Conservation (phyloP, 257 asterid species). For the Haberlea rhodopensis region DNA sequence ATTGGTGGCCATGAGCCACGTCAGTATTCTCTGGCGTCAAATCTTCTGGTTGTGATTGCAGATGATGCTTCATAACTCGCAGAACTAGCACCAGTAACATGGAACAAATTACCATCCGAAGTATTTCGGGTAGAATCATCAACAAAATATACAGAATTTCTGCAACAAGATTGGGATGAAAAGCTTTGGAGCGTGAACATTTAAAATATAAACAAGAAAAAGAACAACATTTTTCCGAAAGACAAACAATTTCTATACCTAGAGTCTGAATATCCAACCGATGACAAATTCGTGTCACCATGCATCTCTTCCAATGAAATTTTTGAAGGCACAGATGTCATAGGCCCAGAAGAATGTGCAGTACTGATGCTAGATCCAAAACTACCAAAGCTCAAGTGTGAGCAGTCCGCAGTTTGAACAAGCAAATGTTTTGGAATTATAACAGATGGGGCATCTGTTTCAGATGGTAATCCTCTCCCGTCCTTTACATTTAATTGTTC, state of each 20-base stretch:
- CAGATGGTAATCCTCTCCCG: slow-evolving; percentile 41
- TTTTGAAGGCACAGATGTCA: slow-evolving; percentile 44
- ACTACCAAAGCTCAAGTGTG: slow-evolving; percentile 93
- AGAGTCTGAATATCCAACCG: slow-evolving; percentile 46
- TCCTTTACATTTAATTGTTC: slow-evolving; percentile 54
- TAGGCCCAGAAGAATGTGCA: slow-evolving; percentile 42
- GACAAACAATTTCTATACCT: slow-evolving; percentile 43
- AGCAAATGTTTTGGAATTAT: slow-evolving; percentile 83
- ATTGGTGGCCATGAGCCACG: slow-evolving; percentile 56
- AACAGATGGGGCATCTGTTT: slow-evolving; percentile 56
- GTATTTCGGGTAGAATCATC: slow-evolving; percentile 56
- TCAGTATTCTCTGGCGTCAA: slow-evolving; percentile 58
- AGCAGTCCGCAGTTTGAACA: slow-evolving; percentile 69
- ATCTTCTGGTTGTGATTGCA: slow-evolving; percentile 58
- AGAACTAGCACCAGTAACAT: slow-evolving; percentile 42
- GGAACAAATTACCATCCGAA: slow-evolving; percentile 48
- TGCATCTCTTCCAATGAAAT: slow-evolving; percentile 47
- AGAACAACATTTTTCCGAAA: slow-evolving; percentile 4
- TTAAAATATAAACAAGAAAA: slow-evolving; percentile 2
- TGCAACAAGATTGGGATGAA: slow-evolving; percentile 38
- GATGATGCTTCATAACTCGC: slow-evolving; percentile 58
- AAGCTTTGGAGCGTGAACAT: slow-evolving; percentile 6
- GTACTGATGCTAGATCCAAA: slow-evolving; percentile 49
- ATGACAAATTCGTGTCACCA: slow-evolving; percentile 41
- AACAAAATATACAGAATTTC: slow-evolving; percentile 59